A percentile compares a stretch with the other conserved stretches of the same genome.
phyloP scores from a whole-genome alignment of 2,329 filamentous ascomycete species.

The Coleophoma crateriformis region DNA sequence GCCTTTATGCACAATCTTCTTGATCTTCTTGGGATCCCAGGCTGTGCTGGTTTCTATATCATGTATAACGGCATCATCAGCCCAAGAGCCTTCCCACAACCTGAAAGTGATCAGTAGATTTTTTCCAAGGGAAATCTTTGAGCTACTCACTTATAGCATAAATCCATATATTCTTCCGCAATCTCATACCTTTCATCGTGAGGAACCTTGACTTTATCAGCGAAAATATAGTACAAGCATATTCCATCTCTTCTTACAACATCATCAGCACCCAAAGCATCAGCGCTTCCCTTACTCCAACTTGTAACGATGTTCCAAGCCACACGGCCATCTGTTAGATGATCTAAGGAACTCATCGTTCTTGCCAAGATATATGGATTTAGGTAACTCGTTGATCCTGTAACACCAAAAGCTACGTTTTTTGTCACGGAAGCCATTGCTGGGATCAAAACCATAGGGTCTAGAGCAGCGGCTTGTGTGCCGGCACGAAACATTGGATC shows the following conservation, averaged over 20 bases:
- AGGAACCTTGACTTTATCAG: slow-evolving; percentile 15
- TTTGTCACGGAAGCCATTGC: slow-evolving; percentile 63
- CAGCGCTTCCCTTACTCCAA: slow-evolving; percentile 56
- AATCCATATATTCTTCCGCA: slow-evolving; percentile 52
- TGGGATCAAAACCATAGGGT: slow-evolving; percentile 53
- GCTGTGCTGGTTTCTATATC: slow-evolving; percentile 49
- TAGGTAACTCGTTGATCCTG: slow-evolving; percentile 55
- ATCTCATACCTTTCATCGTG: slow-evolving; percentile 61
- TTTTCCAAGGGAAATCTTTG: too few relatives aligned
- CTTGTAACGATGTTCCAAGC: slow-evolving; percentile 62
- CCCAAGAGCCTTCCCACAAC: slow-evolving; percentile 61
- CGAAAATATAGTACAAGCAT: background rate
- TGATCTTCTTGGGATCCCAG: slow-evolving; percentile 47
- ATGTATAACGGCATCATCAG: slow-evolving; percentile 60
- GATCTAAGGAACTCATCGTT: slow-evolving; percentile 57
- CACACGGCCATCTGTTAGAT: slow-evolving; percentile 54
- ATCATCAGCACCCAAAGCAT: slow-evolving; percentile 52
- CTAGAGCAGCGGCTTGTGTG: slow-evolving; percentile 1
- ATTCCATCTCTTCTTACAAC: slow-evolving; percentile 29
- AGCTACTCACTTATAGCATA: background rate
- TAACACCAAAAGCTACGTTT: slow-evolving; percentile 60
- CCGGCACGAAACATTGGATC: background rate
- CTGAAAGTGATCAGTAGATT: slow-evolving; percentile 30
- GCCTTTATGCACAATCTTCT: slow-evolving; percentile 58
- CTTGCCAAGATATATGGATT: slow-evolving; percentile 60